These are phyloP conservation scores for Imleria badia DNA, from an alignment of 768 basidiomycete genomes.

Conservation along the genomic window DNA sequence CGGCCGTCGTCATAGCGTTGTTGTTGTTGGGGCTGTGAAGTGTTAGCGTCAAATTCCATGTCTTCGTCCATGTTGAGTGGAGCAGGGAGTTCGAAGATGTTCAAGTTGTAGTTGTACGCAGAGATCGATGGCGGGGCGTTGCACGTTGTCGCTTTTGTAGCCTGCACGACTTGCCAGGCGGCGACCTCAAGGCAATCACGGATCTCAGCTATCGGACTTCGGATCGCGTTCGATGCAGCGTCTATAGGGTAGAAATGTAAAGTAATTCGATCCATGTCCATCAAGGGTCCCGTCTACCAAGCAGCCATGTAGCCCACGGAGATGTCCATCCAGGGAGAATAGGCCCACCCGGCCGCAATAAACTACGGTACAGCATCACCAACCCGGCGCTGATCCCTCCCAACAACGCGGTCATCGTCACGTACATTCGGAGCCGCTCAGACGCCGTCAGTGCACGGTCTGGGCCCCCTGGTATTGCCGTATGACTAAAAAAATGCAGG, in stretches of 20 bases:
- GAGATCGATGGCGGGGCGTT: conserved; percentile 16
- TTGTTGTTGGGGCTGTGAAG: conserved; percentile 36
- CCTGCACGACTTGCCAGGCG: conserved; percentile 24
- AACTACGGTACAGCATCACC: conserved; percentile 67
- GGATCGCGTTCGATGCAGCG: conserved; percentile 28
- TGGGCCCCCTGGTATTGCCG: conserved; percentile 79
- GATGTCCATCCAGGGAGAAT: conserved; percentile 53
- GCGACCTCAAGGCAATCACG: conserved; percentile 37
- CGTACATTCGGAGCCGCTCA: conserved; percentile 67
- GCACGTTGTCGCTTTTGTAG: conserved; percentile 17
- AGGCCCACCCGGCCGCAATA: conserved; percentile 59
- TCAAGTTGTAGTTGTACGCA: conserved; percentile 7
- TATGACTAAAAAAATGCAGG: conserved; percentile 38
- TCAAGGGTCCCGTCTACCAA: conserved; percentile 48
- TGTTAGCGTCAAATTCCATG: conserved; percentile 61
- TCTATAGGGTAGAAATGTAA: conserved; percentile 17
- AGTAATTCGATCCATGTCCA: conserved; percentile 1
- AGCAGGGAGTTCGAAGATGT: neutral
- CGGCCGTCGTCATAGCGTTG: conserved; percentile 41
- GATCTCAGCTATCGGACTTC: conserved; percentile 36
- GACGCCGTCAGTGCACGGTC: conserved; percentile 74
- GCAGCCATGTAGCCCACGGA: conserved; percentile 66
- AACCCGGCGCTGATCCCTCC: conserved; percentile 75
- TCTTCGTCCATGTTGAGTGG: conserved; percentile 67
- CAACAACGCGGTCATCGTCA: conserved; percentile 68